Base-by-base conservation (phyloP, 1,139 yeast species). In the Diutina scorzettiae region DNA sequence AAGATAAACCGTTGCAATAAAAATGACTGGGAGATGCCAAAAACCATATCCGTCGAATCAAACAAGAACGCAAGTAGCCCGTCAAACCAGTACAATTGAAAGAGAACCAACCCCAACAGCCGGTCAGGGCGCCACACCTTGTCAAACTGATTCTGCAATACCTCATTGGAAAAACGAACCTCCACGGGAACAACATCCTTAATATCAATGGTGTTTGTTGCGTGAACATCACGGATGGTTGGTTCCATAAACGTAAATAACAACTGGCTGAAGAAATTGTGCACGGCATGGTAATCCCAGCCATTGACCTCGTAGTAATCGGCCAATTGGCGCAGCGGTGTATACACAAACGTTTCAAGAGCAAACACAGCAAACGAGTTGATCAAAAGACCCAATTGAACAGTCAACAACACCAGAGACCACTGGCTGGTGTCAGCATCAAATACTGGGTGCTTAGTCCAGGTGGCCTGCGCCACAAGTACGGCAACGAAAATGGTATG, bases 11-110 rank as follows among this genome's bases (percentile, higher is more conserved):
- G 49, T 43, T 75, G 63, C 44, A 79, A 60, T 9, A 79, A 54
- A 51, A 75, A 81, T 0, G 86, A 85, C 51, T 76, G 76, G 17
- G 68, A 58, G 47, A 73, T 74, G 4, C 70, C 62, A 8, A 75
- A 52, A 5, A 69, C 46, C 43, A 69, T 72, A 41, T 67, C 73
- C 23, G 57, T 48, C 40, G 70, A 60, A 53, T 74, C 80, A 49
- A 62, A 69, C 1, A 58, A 43, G 37, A 73, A 62, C 0, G 81
- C 71, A 7, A 59, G 43, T 0, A 68, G 39, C 1, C 71, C 66
- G 4, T 16, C 19, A 12, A 11, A n/a, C 39, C 39, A 34, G 28
- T 34, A 23, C 11, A 34, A 14, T 12, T 34, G 18, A 3, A n/a
- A 20, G 6, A 34, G 24, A 17, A 34, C 39, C 29, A 23, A 8